Base-by-base conservation (phyloP, 2,329 filamentous ascomycete genomes). In the Clonostachys solani region DNA sequence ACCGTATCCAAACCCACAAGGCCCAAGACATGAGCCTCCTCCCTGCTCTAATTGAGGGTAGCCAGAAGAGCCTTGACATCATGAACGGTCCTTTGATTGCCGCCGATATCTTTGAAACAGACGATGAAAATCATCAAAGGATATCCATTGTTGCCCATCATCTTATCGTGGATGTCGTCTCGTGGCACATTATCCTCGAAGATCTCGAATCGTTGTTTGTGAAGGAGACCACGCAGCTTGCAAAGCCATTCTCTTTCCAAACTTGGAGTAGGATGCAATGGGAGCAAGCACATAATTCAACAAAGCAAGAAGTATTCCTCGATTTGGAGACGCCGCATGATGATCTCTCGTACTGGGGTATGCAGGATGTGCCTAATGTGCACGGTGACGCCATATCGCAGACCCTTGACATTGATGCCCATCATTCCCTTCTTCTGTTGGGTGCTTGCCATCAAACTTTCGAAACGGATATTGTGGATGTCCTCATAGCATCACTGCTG, bases 111-210 rank as follows among this genome's bases (percentile, higher is more conserved):
- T 55, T 53, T 35, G 40, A 43, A 18, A 16, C 46, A n/a, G 38
- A n/a, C 16, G 3, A 37, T 13, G 38, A 34, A 9, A 15, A 45
- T 5, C 33, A 47, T 5, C 33, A 54, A 59, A 52, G 56, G 3
- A 34, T 71, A 6, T 68, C 67, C 23, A 46, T 72, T 9, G 60
- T 60, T 2, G 58, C 57, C 0, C 66, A 70, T 35, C 67, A 71
- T 46, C 50, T 71, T 1, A 58, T 68, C 5, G 66, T 75, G 23
- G 72, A 75, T 43, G 57, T 75, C 2, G 72, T 75, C 1, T 72
- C 71, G 0, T 76, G 73, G 73, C 59, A 69, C 23, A 58, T 74
- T 6, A 56, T 75, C 2, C 59, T 72, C 1, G 63, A 68, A 43
- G 68, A 74, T 41, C 54, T 74, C 0, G 71, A 75, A 46, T 64